phyloP scores from a whole-genome alignment of 116 monocot species.

The Dioscorea cayenensis region DNA sequence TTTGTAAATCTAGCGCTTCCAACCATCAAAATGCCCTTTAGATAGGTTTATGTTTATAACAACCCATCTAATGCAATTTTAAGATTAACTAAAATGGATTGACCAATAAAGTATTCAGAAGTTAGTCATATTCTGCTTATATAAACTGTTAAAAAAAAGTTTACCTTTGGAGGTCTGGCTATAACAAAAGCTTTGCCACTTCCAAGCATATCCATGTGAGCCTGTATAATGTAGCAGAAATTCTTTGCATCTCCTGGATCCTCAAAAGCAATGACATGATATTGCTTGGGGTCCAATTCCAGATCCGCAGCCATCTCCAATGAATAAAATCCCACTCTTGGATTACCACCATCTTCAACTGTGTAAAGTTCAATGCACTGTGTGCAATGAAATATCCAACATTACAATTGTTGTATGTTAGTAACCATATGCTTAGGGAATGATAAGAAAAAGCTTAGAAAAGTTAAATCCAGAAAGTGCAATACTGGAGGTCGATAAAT shows the following conservation, averaged over 20 bases:
- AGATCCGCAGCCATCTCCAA: conserved; percentile 85
- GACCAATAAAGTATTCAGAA: background rate
- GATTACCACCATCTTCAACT: conserved; percentile 40
- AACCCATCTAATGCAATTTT: too few relatives aligned
- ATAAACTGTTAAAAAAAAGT: background rate
- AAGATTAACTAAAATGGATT: background rate
- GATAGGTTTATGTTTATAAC: too few relatives aligned
- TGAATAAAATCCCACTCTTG: conserved; percentile 77
- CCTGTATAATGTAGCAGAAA: conserved; percentile 74
- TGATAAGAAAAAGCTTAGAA: background rate
- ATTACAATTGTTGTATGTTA: background rate
- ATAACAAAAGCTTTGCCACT: conserved; percentile 76
- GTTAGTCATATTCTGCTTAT: background rate
- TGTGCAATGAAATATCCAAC: conserved; percentile 1
- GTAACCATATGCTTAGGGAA: background rate
- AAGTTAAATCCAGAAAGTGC: background rate
- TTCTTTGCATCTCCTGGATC: conserved; percentile 72
- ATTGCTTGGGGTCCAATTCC: conserved; percentile 72
- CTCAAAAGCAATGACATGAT: conserved; percentile 85
- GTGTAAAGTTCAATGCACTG: conserved; percentile 85
- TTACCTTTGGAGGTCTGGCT: conserved; percentile 79
- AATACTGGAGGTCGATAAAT: background rate
- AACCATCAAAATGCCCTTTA: too few relatives aligned
- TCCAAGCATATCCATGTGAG: conserved; percentile 71
- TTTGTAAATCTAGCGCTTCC: too few relatives aligned